Conservation (phyloP, 345 rosid genomes). For the Eucalyptus albens region DNA sequence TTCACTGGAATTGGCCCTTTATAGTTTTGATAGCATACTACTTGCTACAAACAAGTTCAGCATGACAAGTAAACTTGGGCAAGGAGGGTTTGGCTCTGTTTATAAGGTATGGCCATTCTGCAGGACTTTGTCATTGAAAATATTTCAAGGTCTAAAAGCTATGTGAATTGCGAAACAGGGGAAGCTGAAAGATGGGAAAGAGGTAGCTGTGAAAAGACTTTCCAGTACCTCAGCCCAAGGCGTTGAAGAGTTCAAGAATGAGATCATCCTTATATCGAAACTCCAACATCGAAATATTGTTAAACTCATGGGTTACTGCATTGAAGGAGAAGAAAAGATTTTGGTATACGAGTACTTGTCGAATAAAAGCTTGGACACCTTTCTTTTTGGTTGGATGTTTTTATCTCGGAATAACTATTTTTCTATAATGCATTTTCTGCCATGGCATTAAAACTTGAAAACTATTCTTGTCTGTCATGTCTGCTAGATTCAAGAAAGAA, state of each 20-base stretch:
- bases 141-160: too few relatives aligned
- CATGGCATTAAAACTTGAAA: not conserved
- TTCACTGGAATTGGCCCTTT: too few relatives aligned
- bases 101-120: too few relatives aligned
- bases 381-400: not conserved
- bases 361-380: not conserved
- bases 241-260: slow-evolving; percentile 35
- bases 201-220: not conserved
- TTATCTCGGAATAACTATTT: not conserved
- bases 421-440: not conserved
- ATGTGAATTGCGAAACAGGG: too few relatives aligned
- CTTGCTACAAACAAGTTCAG: too few relatives aligned
- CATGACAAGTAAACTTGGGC: too few relatives aligned
- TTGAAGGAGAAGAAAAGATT: slow-evolving; percentile 39
- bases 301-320: slow-evolving; percentile 46
- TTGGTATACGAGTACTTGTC: slow-evolving; percentile 24
- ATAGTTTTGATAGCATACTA: too few relatives aligned
- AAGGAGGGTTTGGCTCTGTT: too few relatives aligned
- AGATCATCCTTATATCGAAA: slow-evolving; percentile 36
- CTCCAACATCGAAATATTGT: slow-evolving; percentile 62
- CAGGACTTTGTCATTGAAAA: too few relatives aligned
- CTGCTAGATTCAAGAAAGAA: not conserved
- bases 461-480: too few relatives aligned
- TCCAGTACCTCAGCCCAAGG: slow-evolving; percentile 47
- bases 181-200: too few relatives aligned